These are phyloP conservation scores for Linnemannia elongata DNA, from an alignment of 192 early-diverging fungal genomes.

Conservation along the genomic window DNA sequence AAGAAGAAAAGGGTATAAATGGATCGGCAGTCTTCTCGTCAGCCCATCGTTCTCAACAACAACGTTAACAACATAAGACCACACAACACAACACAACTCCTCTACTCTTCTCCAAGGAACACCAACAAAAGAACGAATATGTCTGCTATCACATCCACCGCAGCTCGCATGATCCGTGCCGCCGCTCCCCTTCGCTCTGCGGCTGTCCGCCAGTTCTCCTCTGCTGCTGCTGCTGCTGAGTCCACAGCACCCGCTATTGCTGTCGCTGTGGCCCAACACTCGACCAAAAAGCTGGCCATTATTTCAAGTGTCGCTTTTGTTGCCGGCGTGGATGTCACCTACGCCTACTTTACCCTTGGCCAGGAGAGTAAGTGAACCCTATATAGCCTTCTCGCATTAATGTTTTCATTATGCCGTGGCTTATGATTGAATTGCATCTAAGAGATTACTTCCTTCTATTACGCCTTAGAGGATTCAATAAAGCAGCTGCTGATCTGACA, in stretches of 20 bases:
- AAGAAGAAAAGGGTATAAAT: too few relatives aligned
- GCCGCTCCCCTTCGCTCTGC: slow-evolving; percentile 10
- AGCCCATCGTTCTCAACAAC: too few relatives aligned
- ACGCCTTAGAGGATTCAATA: neutral
- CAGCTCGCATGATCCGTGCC: slow-evolving; percentile 11
- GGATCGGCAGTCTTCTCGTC: too few relatives aligned
- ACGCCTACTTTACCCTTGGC: slow-evolving; percentile 34
- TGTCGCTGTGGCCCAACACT: slow-evolving; percentile 6
- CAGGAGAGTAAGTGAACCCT: neutral
- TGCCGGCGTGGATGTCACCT: slow-evolving; percentile 39
- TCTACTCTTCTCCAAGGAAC: neutral
- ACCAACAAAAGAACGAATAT: neutral
- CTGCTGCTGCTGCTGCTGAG: neutral
- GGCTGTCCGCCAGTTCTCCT: slow-evolving; percentile 24
- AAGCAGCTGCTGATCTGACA: neutral
- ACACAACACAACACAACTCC: too few relatives aligned
- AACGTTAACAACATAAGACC: too few relatives aligned
- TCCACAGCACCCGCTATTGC: neutral
- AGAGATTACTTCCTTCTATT: neutral
- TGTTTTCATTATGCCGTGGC: too few relatives aligned
- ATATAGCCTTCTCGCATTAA: too few relatives aligned
- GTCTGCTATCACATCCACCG: slow-evolving; percentile 4
- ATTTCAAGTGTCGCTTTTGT: slow-evolving; percentile 14
- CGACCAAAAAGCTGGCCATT: slow-evolving; percentile 18
- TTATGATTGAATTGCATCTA: too few relatives aligned